Percentiles rank a stretch among this genome's conserved stretches.
Evolutionary conservation across 768 basidiomycete genomes (phyloP).

Genomic region (Neoboletus magnificus): DNA sequence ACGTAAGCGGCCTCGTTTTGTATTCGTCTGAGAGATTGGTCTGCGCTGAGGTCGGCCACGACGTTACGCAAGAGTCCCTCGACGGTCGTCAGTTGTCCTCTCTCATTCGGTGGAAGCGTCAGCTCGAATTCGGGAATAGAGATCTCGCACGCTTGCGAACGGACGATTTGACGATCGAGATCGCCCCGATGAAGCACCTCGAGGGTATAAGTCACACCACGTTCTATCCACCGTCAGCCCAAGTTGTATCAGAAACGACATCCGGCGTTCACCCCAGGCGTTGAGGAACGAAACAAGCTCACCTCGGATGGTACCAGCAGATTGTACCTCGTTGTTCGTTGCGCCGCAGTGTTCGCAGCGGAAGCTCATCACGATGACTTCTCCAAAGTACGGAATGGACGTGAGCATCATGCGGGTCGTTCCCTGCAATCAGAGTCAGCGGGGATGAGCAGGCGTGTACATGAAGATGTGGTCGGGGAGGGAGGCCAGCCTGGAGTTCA

Average conservation of each 20-base stretch:
- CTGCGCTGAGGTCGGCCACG: conserved; percentile 69
- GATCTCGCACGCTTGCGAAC: conserved; percentile 79
- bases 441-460: neutral
- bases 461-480: neutral
- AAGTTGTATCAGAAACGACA: neutral
- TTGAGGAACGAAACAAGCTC: conserved; percentile 21
- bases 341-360: conserved; percentile 90
- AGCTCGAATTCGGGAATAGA: conserved; percentile 84
- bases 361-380: conserved; percentile 96
- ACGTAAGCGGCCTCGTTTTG: conserved; percentile 69
- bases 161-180: conserved; percentile 90
- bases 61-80: conserved; percentile 89
- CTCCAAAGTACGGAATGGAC: conserved; percentile 90
- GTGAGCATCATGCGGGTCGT: conserved; percentile 85
- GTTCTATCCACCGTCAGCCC: conserved; percentile 46
- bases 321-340: conserved; percentile 91
- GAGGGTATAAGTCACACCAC: conserved; percentile 79
- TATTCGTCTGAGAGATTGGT: conserved; percentile 80
- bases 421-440: conserved; percentile 56
- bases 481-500: conserved; percentile 33
- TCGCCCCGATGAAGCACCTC: conserved; percentile 71
- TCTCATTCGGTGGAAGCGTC: conserved; percentile 76
- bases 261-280: too few species aligned
- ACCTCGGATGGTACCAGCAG: conserved; percentile 85
- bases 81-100: conserved; percentile 94